phyloP scores from a whole-genome alignment of 768 basidiomycete genomes.

The Russula earlei region DNA sequence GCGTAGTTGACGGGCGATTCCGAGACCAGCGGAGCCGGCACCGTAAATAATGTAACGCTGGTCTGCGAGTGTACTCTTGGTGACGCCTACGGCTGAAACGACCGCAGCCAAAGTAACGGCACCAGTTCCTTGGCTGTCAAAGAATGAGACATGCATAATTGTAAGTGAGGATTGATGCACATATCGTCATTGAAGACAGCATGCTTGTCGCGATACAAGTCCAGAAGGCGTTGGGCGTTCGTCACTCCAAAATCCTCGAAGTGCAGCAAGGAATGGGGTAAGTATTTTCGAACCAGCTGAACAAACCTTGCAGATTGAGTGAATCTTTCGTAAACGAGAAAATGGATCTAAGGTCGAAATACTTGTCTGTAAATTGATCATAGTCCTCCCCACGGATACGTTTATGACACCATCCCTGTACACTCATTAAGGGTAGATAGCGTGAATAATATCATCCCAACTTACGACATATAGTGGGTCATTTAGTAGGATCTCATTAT shows the following conservation, averaged over 20 bases:
- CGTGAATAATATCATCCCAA: constrained; percentile 4
- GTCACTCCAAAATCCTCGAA: constrained; percentile 81
- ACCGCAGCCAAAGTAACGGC: constrained; percentile 64
- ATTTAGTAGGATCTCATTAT: constrained; percentile 53
- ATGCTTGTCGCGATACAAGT: constrained; percentile 52
- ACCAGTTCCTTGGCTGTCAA: constrained; percentile 59
- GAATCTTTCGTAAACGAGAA: not conserved
- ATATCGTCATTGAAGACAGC: constrained; percentile 82
- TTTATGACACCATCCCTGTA: constrained; percentile 61
- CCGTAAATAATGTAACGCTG: constrained; percentile 77
- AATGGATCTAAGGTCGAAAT: constrained; percentile 12
- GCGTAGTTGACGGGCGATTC: constrained; percentile 66
- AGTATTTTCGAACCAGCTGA: constrained; percentile 63
- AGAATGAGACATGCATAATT: not conserved
- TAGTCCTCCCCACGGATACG: constrained; percentile 69
- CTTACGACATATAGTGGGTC: constrained; percentile 61
- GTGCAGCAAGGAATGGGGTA: constrained; percentile 58
- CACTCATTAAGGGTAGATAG: not conserved
- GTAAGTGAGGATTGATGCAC: constrained; percentile 27
- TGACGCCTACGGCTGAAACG: constrained; percentile 60
- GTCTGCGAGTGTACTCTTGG: constrained; percentile 52
- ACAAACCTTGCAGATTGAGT: constrained; percentile 44
- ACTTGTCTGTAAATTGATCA: constrained; percentile 72
- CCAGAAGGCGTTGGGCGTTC: constrained; percentile 62
- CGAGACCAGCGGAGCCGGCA: constrained; percentile 74